phyloP scores from a whole-genome alignment of 2,329 filamentous ascomycete genomes.

The Pyrenophora teres region DNA sequence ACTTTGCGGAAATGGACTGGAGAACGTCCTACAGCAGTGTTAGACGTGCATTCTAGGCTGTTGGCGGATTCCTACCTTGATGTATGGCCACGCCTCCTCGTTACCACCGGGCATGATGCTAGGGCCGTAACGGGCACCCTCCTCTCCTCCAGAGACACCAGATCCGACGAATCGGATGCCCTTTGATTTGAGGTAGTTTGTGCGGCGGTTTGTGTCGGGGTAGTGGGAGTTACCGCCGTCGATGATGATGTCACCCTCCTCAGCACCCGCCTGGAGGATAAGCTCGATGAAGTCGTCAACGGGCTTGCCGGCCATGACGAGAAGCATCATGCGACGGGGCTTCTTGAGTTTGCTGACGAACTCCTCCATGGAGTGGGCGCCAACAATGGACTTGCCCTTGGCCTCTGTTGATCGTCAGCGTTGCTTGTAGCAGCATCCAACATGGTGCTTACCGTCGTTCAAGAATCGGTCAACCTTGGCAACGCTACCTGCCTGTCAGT shows the following conservation, averaged over 20 bases:
- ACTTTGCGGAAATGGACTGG: constrained; percentile 97
- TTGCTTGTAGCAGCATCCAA: background rate
- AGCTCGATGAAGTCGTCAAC: constrained; percentile 99
- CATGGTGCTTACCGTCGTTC: constrained; percentile 60
- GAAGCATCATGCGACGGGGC: constrained; percentile 95
- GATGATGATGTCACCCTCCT: constrained; percentile 90
- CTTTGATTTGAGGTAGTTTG: constrained; percentile 83
- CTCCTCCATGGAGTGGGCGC: constrained; percentile 91
- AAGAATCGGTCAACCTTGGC: constrained; percentile 97
- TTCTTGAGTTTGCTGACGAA: constrained; percentile 97
- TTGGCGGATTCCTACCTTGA: constrained; percentile 63
- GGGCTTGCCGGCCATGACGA: constrained; percentile 97
- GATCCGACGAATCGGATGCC: constrained; percentile 94
- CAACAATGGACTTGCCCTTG: constrained; percentile 85
- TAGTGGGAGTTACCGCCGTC: constrained; percentile 99
- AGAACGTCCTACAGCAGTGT: constrained; percentile 72
- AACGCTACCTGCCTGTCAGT: constrained; percentile 55
- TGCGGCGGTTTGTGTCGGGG: constrained; percentile 97
- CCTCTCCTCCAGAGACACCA: constrained; percentile 98
- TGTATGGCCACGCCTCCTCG: constrained; percentile 95
- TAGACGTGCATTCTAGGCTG: constrained; percentile 11
- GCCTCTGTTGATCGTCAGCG: constrained; percentile 50
- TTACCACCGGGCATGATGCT: constrained; percentile 99
- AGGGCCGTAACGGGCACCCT: constrained; percentile 96
- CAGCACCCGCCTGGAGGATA: constrained; percentile 64